Base-by-base conservation (phyloP, 495 filamentous ascomycete genomes). In the Penicillium maclennaniae region DNA sequence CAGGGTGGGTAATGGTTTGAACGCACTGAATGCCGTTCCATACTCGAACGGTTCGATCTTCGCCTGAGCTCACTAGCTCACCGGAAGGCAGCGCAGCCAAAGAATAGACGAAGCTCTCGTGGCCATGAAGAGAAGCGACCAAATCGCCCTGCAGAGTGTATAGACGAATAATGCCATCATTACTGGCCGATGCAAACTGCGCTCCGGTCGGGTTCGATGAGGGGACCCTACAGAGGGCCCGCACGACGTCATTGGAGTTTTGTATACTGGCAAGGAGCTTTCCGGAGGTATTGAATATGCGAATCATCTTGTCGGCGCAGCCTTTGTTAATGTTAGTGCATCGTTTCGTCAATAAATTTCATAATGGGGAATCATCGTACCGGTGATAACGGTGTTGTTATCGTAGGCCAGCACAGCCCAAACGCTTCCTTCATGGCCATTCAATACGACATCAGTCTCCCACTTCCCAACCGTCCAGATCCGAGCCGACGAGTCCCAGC, bases 1-100 rank as follows among this genome's bases (percentile, higher is more conserved):
- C 95, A 34, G 95, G 95, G 66, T 96, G 95, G 5, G 92, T 96
- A 53, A 99, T 97, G 10, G 91, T 96, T 70, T 99, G 95, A 47
- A 96, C 72, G 63, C 92, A 97, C 44, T 91, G 76, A 16, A 69
- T 81, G 36, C 84, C 85, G 54, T 81, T 83, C 95, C 95, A 99
- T 61, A 99, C 77, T 45, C 89, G 78, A 16, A 92, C 81, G 8
- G 95, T 96, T 43, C 95, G 84, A 70, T 99, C 95, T 68, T 99
- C 95, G 9, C 90, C 89, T 3, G 89, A 84, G 67, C 92, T 97
- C 40, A 92, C 88, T 16, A 99, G 72, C 59, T 96, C 92, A 6
- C 92, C 92, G 0, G 85, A 85, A 1, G 93, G 88, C 14, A 92
- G 70, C 20, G 77, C 70, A 23, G 85, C 83, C 12, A 99, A 74